Conservation (phyloP, 2,329 filamentous ascomycete genomes). For the Penicillium vulpinum region DNA sequence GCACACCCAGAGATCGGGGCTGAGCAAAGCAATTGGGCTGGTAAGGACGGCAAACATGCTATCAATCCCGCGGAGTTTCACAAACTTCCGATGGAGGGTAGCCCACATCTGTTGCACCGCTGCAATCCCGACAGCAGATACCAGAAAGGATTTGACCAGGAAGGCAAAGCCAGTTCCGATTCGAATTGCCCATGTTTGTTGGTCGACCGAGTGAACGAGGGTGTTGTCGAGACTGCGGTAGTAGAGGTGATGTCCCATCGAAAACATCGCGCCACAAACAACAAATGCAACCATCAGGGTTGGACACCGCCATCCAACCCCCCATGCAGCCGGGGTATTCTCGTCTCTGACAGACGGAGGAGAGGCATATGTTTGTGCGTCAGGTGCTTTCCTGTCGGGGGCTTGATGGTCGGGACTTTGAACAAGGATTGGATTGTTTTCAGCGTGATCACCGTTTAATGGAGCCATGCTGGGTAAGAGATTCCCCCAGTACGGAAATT, state of each 20-base stretch:
- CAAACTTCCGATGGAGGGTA: constrained; percentile 10
- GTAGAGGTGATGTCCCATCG: constrained; percentile 3
- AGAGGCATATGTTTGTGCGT: background rate
- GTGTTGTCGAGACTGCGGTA: background rate
- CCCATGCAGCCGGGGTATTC: background rate
- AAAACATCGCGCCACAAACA: constrained; percentile 1
- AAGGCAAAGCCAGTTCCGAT: constrained; percentile 14
- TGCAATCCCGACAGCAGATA: constrained; percentile 8
- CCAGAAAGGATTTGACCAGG: constrained; percentile 3
- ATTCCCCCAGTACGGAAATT: background rate
- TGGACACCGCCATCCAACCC: constrained; percentile 2
- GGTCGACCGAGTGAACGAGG: constrained; percentile 1
- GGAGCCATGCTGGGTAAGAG: background rate
- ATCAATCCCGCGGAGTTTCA: constrained; percentile 8
- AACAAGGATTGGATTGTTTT: background rate
- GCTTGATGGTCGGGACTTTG: background rate
- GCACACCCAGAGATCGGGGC: constrained; percentile 7
- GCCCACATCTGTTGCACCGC: constrained; percentile 11
- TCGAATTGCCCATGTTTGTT: constrained; percentile 13
- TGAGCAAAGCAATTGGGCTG: constrained; percentile 6
- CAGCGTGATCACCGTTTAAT: background rate
- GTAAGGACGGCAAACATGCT: constrained; percentile 8
- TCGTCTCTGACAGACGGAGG: background rate
- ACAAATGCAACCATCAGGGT: constrained; percentile 7
- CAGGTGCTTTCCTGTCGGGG: background rate